Conservation (phyloP, 805 yeast genomes). For the Kluyveromyces dobzhanskii region DNA sequence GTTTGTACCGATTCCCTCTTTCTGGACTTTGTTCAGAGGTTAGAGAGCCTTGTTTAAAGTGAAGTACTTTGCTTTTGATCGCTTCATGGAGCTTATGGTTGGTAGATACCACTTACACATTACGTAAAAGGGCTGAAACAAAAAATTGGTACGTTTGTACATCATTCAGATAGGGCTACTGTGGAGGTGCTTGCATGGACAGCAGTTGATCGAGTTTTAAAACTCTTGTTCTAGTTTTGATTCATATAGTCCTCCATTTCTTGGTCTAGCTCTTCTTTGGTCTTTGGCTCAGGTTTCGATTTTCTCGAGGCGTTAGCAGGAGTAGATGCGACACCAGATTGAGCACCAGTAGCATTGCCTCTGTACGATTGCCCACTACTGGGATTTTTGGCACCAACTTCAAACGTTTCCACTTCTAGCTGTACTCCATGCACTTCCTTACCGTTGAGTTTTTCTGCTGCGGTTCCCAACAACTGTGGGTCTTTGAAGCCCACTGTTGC, state of each 20-base stretch:
- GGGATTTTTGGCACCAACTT: constrained; percentile 3
- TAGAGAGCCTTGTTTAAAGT: background rate
- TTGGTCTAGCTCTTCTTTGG: constrained; percentile 4
- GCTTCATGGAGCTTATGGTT: no score
- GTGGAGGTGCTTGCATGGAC: no score
- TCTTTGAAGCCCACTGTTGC: constrained; percentile 23
- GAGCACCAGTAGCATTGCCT: constrained; percentile 4
- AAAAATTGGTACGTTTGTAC: no score
- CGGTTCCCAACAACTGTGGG: constrained; percentile 13
- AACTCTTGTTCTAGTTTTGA: no score
- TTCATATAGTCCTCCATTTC: constrained; percentile 7
- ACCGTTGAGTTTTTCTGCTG: constrained; percentile 19
- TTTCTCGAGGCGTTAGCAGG: background rate
- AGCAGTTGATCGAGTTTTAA: no score
- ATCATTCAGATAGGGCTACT: no score
- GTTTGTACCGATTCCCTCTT: background rate
- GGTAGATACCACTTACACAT: no score
- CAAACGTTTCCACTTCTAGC: constrained; percentile 19
- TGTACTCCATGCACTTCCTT: constrained; percentile 15
- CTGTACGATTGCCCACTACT: background rate
- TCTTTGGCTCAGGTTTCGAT: constrained; percentile 2
- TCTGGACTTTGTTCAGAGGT: background rate
- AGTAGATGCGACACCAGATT: background rate
- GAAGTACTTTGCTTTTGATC: background rate
- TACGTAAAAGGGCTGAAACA: no score